Evolutionary conservation across 805 yeast species (phyloP).

Genomic region (Cephaloascus albidus): DNA sequence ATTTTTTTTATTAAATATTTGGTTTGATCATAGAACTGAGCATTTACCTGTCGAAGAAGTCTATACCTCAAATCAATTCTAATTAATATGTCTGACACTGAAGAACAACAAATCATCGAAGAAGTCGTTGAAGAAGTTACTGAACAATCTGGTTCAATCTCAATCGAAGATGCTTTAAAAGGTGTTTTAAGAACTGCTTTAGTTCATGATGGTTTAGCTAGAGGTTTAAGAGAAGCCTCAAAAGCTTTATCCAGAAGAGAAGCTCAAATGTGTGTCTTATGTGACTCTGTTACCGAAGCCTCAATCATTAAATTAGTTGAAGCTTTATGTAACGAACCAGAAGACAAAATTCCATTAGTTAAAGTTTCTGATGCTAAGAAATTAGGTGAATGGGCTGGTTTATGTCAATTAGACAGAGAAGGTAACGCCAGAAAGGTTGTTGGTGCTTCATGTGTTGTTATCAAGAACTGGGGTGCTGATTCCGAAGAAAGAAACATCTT

Average conservation of each 20-base stretch:
- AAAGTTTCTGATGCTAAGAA: conserved; percentile 99
- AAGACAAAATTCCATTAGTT: conserved; percentile 93
- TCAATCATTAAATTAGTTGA: conserved; percentile 95
- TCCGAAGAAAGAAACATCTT: conserved; percentile 94
- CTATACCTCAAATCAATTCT: conserved; percentile 19
- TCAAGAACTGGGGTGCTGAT: conserved; percentile 99
- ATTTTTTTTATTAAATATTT: conserved; percentile 2
- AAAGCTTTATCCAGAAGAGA: conserved; percentile 97
- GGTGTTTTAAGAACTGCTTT: conserved; percentile 96
- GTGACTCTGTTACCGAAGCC: conserved; percentile 98
- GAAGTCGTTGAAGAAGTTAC: conserved; percentile 80
- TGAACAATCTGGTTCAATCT: conserved; percentile 79
- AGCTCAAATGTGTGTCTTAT: conserved; percentile 95
- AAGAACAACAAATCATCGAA: conserved; percentile 75
- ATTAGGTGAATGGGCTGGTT: conserved; percentile 64
- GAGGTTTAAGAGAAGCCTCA: conserved; percentile 99
- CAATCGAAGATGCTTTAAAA: conserved; percentile 97
- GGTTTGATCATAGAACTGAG: conserved; percentile 37
- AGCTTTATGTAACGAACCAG: conserved; percentile 98
- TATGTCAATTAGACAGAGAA: conserved; percentile 31
- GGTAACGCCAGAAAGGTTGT: conserved; percentile 99
- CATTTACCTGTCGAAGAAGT: conserved; percentile 70
- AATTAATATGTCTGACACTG: conserved; percentile 81
- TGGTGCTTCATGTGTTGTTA: conserved; percentile 99
- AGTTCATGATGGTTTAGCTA: conserved; percentile 98